Conservation (phyloP, 768 basidiomycete genomes). For the Leccinum fibrillosum region DNA sequence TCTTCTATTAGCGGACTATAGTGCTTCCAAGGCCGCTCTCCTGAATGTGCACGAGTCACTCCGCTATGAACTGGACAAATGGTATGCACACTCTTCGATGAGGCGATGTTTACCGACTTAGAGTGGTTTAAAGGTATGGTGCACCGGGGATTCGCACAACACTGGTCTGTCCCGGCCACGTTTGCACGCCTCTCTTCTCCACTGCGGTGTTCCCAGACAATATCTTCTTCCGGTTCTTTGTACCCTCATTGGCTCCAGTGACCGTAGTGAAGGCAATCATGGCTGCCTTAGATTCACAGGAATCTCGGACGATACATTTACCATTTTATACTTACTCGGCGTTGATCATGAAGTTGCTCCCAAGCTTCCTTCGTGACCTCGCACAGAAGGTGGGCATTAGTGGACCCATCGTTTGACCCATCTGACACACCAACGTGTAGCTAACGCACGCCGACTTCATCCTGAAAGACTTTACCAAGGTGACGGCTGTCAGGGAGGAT, state of each 20-base stretch:
- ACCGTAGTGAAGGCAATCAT: slow-evolving; percentile 81
- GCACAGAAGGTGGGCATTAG: slow-evolving; percentile 60
- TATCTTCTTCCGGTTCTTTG: slow-evolving; percentile 63
- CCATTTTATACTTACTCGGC: slow-evolving; percentile 71
- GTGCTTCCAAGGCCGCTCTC: slow-evolving; percentile 90
- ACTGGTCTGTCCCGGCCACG: slow-evolving; percentile 76
- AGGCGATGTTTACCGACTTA: background rate
- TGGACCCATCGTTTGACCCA: background rate
- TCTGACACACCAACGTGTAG: slow-evolving; percentile 37
- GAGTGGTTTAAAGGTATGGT: slow-evolving; percentile 48
- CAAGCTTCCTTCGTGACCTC: slow-evolving; percentile 73
- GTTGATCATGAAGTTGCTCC: slow-evolving; percentile 54
- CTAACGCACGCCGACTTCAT: slow-evolving; percentile 64
- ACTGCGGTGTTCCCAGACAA: slow-evolving; percentile 47
- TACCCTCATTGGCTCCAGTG: slow-evolving; percentile 71
- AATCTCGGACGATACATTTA: slow-evolving; percentile 65
- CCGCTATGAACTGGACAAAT: slow-evolving; percentile 81
- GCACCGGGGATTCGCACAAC: slow-evolving; percentile 83
- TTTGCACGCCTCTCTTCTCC: slow-evolving; percentile 77
- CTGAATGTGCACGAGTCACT: slow-evolving; percentile 79
- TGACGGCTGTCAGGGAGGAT: slow-evolving; percentile 55
- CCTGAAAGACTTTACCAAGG: slow-evolving; percentile 68
- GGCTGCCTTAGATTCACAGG: slow-evolving; percentile 73
- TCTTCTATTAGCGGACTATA: slow-evolving; percentile 68
- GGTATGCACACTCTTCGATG: slow-evolving; percentile 38